Evolutionary conservation across 2,329 filamentous ascomycete genomes (phyloP), one percentile per base, ranked within the genome.

Genomic region (Clathrospora elynae): DNA sequence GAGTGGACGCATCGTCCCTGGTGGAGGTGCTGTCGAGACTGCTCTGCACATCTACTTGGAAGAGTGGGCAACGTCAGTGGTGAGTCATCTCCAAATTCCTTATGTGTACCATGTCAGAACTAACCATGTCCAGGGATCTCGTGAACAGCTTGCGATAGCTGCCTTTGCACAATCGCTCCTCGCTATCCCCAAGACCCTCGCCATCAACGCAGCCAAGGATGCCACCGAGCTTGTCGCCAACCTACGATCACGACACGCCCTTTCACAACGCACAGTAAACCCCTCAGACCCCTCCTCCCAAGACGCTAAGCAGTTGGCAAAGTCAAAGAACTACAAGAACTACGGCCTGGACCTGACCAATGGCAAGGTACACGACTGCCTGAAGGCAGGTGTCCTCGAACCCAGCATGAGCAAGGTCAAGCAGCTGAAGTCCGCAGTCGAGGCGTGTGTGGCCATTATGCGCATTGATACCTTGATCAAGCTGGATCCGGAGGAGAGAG

Each of bases 371-470:
- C 86, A 91, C 41, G 93, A 99, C 72, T 85, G 90, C 76, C 78
- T 99, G 64, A 97, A 97, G 81, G 85, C 89, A 9, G 93, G 93
- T 67, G 91, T 99, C 50, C 73, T 99, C 66, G 93, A 99, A 78
- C 93, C 93, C 20, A 95, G 88, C 74, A 90, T 99, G 78, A 96
- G 92, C 82, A 99, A 99, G 81, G 83, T 99, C 59, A 87, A 92
- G 74, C 93, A 97, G 79, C 79, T 99, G 67, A 99, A 99, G 86
- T 95, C 88, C 74, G 93, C 93, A 18, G 93, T 99, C 35, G 93
- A 99, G 77, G 93, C 93, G 41, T 97, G 93, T 73, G 95, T 99
- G 73, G 88, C 90, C 67, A 97, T 99, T 71, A 97, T 99, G 93
- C 84, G 93, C 66, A 99, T 99, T 70, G 93, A 99, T 77, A 97